These are phyloP conservation scores for Claviceps sp. DNA, from an alignment of 2,329 filamentous ascomycete species.

Conservation along the genomic window DNA sequence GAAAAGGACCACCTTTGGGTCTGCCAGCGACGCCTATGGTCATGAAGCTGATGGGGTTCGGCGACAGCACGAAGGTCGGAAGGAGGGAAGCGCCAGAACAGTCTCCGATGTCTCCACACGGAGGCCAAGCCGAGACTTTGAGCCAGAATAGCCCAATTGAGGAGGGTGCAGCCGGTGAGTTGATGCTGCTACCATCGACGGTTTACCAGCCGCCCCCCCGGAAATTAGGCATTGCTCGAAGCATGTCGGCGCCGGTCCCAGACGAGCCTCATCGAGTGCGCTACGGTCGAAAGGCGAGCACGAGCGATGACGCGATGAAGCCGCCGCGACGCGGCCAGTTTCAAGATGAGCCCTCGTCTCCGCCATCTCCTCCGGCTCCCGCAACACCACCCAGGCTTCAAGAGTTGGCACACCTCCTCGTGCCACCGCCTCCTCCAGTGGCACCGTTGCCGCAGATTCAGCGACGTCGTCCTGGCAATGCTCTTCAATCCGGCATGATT, in stretches of 20 bases:
- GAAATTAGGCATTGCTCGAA: slow-evolving; percentile 38
- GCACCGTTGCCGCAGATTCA: slow-evolving; percentile 37
- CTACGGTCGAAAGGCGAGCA: slow-evolving; percentile 22
- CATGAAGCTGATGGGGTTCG: slow-evolving; percentile 64
- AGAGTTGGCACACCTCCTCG: slow-evolving; percentile 49
- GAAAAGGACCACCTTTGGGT: slow-evolving; percentile 46
- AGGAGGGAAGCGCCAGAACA: slow-evolving; percentile 36
- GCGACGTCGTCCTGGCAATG: slow-evolving; percentile 29
- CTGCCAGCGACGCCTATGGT: slow-evolving; percentile 85
- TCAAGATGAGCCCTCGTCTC: slow-evolving; percentile 34
- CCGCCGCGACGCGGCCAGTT: slow-evolving; percentile 28
- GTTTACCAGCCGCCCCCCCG: slow-evolving; percentile 42
- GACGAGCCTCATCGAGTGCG: slow-evolving; percentile 20
- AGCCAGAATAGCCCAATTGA: slow-evolving; percentile 21
- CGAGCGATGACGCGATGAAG: slow-evolving; percentile 28
- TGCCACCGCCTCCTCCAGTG: slow-evolving; percentile 47
- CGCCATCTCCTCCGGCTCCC: slow-evolving; percentile 36
- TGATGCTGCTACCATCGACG: slow-evolving; percentile 43
- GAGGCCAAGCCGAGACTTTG: slow-evolving; percentile 26
- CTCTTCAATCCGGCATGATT: slow-evolving; percentile 41
- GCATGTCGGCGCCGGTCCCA: slow-evolving; percentile 45
- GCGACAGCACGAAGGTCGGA: slow-evolving; percentile 28
- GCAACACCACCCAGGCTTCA: slow-evolving; percentile 39
- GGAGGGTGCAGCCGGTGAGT: slow-evolving; percentile 13
- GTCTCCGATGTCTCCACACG: slow-evolving; percentile 34